Evolutionary conservation across 176 grass and related monocot species (phyloP), one percentile per base, ranked within the genome.

Genomic region (Tuctoria greenei): DNA sequence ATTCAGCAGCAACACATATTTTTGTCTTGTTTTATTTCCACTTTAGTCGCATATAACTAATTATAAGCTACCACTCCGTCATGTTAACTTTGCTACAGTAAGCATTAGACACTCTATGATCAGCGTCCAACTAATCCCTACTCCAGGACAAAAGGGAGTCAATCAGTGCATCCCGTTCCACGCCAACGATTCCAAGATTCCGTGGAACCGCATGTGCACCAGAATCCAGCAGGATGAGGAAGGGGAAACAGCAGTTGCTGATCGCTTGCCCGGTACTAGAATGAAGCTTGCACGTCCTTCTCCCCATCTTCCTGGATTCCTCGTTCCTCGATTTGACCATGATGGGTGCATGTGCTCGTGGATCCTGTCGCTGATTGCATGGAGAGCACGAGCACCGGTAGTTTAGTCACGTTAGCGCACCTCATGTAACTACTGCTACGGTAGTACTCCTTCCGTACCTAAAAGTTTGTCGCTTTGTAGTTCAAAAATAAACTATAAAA

Each of bases 251-350:
- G n/a, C 14, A 10, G 45, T 24, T 37, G 75, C 37, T 18, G 46
- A 50, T 50, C 15, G 13, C n/a, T 45, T 45, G 43, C 11, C 43
- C 18, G 66, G 66, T 69, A 1, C 52, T 10, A n/a, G 14, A 25
- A 47, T 21, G 39, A 66, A 11, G 64, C 38, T 4, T 21, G 36
- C 20, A 12, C 11, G 45, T 12, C 17, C 34, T 44, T 47, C 40
- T 25, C 61, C 54, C 54, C n/a, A 12, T 41, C 38, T 80, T 80
- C 67, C 41, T 80, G 67, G 78, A 61, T 61, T 49, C 55, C 54
- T 70, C 28, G n/a, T 51, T 35, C 27, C 40, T 35, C 20, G 18
- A 73, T 69, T 50, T 46, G 43, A 50, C 74, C 2, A 37, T 2
- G 39, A 3, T 31, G 31, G n/a, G 20, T 55, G 69, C 74, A 38